Evolutionary conservation across 169 alveolate genomes (phyloP), one percentile per base, ranked within the genome.

Genomic region (Eimeria acervulina): DNA sequence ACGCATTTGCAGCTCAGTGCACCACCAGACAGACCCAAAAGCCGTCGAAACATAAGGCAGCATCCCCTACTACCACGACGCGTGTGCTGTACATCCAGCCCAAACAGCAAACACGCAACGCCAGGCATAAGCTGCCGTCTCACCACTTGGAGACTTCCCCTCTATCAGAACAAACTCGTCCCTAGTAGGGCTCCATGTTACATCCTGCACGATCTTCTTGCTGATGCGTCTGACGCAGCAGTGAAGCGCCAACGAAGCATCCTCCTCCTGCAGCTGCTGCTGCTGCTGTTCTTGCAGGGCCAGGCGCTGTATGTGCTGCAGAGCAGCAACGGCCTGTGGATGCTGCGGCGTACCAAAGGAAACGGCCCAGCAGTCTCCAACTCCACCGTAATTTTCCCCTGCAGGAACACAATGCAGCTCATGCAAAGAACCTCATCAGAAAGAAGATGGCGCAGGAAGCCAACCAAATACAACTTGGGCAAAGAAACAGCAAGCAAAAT

Each of bases 81-180:
- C n/a, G n/a, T n/a, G n/a, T n/a, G n/a, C n/a, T n/a, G n/a, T n/a
- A n/a, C n/a, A 81, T 10, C 15, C 31, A 42, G 38, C 38, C 59
- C 13, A 2, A 36, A 12, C 36, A 0, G n/a, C 3, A 21, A 59
- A 12, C 19, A 0, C 68, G 21, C 8, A 1, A 15, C 68, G 5
- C 68, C 68, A 59, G 28, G n/a, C 28, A 59, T 12, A 13, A 17
- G 68, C 90, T 15, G 59, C 19, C 74, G 42, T 36, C 96, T 96
- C 26, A 95, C 94, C 95, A 70, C 97, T 42, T 59, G 98, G 90
- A 80, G 97, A 78, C 92, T 97, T 68, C 55, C 98, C 98, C 95
- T 97, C 97, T 21, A 96, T 96, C 13, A 97, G 97, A 51, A 97
- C 95, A 83, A 97, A 96, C 63, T 97, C 98, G 68, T 97, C 96